Evolutionary conservation across 192 early-diverging fungal genomes (phyloP), one percentile per base, ranked within the genome.

Genomic region (Umbelopsis vinacea): DNA sequence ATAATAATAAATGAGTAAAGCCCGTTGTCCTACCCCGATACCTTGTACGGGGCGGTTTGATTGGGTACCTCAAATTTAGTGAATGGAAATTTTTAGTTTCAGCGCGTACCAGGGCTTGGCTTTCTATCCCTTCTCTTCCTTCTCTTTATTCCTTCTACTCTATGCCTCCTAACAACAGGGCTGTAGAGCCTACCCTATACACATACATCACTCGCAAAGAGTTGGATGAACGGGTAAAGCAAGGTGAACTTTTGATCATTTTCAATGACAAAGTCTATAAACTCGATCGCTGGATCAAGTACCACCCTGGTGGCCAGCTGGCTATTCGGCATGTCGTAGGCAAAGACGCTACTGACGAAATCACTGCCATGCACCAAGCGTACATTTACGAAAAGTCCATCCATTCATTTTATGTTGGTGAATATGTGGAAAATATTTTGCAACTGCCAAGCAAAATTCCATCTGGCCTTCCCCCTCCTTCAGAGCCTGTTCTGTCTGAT

Each of bases 231-330:
- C 75, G 81, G 15, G 48, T 84, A 2, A 76, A 83, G 50, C 63
- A 75, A 53, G 94, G 94, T n/a, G 91, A 97, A 81, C 84, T 87
- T 48, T 80, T 97, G 54, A 90, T 98, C 71, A 88, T 98, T 33
- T 92, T 92, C 71, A 86, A 91, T 46, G 84, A 88, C 68, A 93
- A 95, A 77, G 95, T 97, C 69, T 96, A 95, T 88, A 92, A 94
- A 79, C 85, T 96, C 21, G 88, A 95, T 86, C 79, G 82, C 37
- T 92, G 91, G 81, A 82, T 92, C 74, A 87, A 90, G 75, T 86
- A 85, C 71, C 97, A 99, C 74, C 97, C 97, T 0, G 97, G 97
- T 55, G 97, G 97, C 33, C 90, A 91, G 47, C 83, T 96, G n/a
- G 94, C 92, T 63, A 88, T 98, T 47, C 79, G 84, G 78, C 93